A percentile compares a stretch with the other conserved stretches of the same genome.
phyloP scores from a whole-genome alignment of 2,329 filamentous ascomycete genomes.

The Fusarium mangiferae region DNA sequence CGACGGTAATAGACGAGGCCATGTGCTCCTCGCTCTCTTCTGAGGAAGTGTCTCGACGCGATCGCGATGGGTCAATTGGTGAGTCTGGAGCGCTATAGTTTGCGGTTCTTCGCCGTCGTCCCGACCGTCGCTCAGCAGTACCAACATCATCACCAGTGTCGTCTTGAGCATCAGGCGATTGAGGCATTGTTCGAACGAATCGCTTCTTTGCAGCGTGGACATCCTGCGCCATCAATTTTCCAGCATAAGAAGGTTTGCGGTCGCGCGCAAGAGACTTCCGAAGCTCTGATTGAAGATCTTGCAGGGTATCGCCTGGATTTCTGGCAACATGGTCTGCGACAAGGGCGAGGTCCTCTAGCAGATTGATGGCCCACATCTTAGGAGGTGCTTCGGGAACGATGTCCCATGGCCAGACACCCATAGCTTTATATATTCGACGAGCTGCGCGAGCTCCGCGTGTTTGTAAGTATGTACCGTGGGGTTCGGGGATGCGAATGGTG shows the following conservation, averaged over 20 bases:
- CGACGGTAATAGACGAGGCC: constrained; percentile 43
- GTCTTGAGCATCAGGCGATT: constrained; percentile 38
- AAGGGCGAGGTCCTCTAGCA: constrained; percentile 44
- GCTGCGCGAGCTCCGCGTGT: constrained; percentile 43
- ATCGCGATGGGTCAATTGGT: constrained; percentile 25
- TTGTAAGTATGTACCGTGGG: constrained; percentile 40
- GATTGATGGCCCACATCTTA: constrained; percentile 45
- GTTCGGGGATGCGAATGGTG: constrained; percentile 42
- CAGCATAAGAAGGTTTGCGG: constrained; percentile 45
- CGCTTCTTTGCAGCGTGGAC: constrained; percentile 45
- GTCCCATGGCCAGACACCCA: constrained; percentile 46
- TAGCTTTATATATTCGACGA: constrained; percentile 41
- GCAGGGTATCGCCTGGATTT: constrained; percentile 40
- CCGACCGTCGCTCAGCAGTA: constrained; percentile 36
- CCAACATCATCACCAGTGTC: constrained; percentile 31
- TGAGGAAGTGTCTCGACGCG: constrained; percentile 34
- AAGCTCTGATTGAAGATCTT: constrained; percentile 42
- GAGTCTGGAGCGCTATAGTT: constrained; percentile 38
- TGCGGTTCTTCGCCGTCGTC: constrained; percentile 32
- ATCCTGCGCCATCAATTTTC: constrained; percentile 45
- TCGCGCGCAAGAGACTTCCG: constrained; percentile 44
- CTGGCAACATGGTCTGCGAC: constrained; percentile 44
- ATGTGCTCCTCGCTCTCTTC: constrained; percentile 42
- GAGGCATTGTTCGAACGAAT: constrained; percentile 37
- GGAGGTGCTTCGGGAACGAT: constrained; percentile 45